These are phyloP conservation scores for Hemisphaericaspora xylofermentans DNA, from an alignment of 1,139 yeast species.

Conservation along the genomic window DNA sequence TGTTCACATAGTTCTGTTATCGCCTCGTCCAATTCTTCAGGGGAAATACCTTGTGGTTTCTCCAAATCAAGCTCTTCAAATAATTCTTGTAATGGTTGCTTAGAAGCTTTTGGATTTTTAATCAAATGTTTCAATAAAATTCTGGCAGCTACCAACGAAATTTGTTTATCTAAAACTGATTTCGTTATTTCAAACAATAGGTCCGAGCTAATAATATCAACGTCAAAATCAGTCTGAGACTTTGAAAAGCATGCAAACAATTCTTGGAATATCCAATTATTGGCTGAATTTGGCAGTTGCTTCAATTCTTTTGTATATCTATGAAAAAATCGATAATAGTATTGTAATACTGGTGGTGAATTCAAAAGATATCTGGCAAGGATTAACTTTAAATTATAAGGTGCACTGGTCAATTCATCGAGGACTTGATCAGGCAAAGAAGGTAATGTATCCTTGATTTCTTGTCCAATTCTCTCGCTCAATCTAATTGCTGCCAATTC, in stretches of 20 bases:
- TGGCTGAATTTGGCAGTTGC: constrained; percentile 43
- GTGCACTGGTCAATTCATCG: constrained; percentile 44
- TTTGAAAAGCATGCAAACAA: constrained; percentile 68
- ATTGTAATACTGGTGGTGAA: constrained; percentile 43
- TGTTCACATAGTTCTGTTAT: constrained; percentile 51
- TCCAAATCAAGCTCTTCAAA: constrained; percentile 58
- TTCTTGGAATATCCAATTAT: constrained; percentile 86
- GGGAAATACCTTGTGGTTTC: constrained; percentile 30
- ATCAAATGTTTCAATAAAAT: constrained; percentile 60
- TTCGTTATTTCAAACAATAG: constrained; percentile 27
- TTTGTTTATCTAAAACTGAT: constrained; percentile 20
- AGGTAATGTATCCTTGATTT: constrained; percentile 49
- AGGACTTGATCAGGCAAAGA: constrained; percentile 63
- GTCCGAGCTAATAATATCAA: constrained; percentile 28
- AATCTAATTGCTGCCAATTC: constrained; percentile 68
- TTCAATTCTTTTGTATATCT: constrained; percentile 17
- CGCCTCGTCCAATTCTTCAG: constrained; percentile 40
- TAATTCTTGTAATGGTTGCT: constrained; percentile 35
- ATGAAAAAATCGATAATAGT: constrained; percentile 49
- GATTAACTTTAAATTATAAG: constrained; percentile 61
- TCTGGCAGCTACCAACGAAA: constrained; percentile 61
- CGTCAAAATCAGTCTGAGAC: constrained; percentile 41
- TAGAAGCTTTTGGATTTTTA: constrained; percentile 38
- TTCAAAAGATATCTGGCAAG: constrained; percentile 68
- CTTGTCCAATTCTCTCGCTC: constrained; percentile 30